These are phyloP conservation scores for Backusella parvicylindrica DNA, from an alignment of 192 early-diverging fungal genomes.

Conservation along the genomic window DNA sequence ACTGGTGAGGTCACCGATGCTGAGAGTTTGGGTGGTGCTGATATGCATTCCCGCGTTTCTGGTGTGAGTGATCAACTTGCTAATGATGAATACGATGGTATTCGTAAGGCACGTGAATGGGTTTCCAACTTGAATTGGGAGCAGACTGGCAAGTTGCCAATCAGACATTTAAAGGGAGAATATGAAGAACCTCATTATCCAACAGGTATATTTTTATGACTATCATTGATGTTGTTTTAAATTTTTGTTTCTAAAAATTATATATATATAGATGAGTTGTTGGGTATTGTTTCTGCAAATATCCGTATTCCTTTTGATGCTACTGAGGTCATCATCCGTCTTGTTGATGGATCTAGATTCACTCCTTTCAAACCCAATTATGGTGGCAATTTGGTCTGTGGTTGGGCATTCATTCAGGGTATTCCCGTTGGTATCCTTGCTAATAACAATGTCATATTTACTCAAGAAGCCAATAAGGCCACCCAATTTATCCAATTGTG, in stretches of 20 bases:
- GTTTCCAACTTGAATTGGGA: constrained; percentile 55
- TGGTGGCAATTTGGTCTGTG: constrained; percentile 59
- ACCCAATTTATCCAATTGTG: constrained; percentile 68
- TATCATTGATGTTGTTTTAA: not conserved
- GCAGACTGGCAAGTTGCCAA: constrained; percentile 46
- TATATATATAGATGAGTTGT: constrained; percentile 48
- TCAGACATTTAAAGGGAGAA: constrained; percentile 38
- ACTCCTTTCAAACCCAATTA: constrained; percentile 64
- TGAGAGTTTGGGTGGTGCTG: constrained; percentile 63
- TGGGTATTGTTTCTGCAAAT: constrained; percentile 64
- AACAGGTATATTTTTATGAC: constrained; percentile 25
- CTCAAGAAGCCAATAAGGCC: constrained; percentile 64
- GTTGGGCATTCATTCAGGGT: constrained; percentile 64
- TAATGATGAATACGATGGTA: constrained; percentile 57
- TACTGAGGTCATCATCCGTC: constrained; percentile 59
- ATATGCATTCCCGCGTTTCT: constrained; percentile 66
- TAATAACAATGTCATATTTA: constrained; percentile 63
- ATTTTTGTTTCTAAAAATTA: not conserved
- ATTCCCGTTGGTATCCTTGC: constrained; percentile 64
- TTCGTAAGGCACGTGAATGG: constrained; percentile 63
- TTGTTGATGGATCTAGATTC: constrained; percentile 67
- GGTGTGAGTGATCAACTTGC: constrained; percentile 62
- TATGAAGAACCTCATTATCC: constrained; percentile 60
- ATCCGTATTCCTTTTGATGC: constrained; percentile 63
- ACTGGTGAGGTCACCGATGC: constrained; percentile 64